Evolutionary conservation across 2,329 filamentous ascomycete genomes (phyloP).

Genomic region (Colletotrichum sp.): DNA sequence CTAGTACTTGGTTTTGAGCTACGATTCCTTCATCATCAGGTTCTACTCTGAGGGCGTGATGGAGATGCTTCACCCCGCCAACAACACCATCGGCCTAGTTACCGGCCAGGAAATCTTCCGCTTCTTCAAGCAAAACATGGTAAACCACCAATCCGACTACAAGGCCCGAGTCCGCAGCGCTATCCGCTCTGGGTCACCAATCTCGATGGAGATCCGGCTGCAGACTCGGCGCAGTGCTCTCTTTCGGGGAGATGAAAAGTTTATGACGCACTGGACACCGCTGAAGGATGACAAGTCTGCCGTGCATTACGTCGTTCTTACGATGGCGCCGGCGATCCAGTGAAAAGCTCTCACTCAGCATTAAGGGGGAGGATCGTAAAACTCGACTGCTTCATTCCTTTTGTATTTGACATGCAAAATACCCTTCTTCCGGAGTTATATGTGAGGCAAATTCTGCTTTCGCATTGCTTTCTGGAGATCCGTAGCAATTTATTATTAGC

Average conservation of each 20-base stretch:
- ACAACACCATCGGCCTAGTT: slow-evolving; percentile 24
- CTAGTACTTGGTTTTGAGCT: slow-evolving; percentile 26
- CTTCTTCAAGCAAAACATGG: slow-evolving; percentile 29
- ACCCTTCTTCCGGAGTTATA: neutral
- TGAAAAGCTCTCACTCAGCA: neutral
- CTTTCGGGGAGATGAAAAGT: slow-evolving; percentile 26
- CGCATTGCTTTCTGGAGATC: rapidly evolving
- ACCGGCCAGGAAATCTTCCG: slow-evolving; percentile 29
- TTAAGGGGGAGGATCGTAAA: neutral
- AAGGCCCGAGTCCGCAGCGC: slow-evolving; percentile 25
- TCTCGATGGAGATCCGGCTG: slow-evolving; percentile 29
- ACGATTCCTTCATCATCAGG: slow-evolving; percentile 25
- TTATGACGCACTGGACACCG: slow-evolving; percentile 23
- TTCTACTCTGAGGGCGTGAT: slow-evolving; percentile 29
- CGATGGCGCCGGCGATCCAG: slow-evolving; percentile 13
- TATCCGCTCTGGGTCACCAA: slow-evolving; percentile 32
- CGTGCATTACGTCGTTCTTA: slow-evolving; percentile 16
- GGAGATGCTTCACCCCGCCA: slow-evolving; percentile 26
- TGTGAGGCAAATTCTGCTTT: too few relatives aligned
- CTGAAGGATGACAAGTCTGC: slow-evolving; percentile 19
- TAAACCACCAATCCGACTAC: slow-evolving; percentile 26
- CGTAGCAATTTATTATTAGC: neutral
- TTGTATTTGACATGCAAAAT: neutral
- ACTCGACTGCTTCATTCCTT: neutral
- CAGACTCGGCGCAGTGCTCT: slow-evolving; percentile 28